These are phyloP conservation scores for Sugiyamaella castrensis DNA, from an alignment of 1,139 yeast species.

Conservation along the genomic window DNA sequence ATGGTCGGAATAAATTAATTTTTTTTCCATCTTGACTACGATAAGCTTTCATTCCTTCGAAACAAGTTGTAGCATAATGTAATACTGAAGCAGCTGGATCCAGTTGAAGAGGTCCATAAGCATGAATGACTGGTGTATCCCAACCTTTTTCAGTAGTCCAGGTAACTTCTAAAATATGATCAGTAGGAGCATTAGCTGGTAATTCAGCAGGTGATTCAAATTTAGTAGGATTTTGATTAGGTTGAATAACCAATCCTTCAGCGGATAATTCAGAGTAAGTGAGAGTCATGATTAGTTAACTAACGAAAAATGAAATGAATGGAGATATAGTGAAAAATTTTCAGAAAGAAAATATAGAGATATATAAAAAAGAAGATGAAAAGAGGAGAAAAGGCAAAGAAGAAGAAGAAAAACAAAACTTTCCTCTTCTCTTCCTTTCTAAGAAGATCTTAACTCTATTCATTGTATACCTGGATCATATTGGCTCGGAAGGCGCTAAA, in stretches of 20 bases:
- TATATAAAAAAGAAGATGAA: no score
- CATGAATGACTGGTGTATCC: slow-evolving; percentile 42
- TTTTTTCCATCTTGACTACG: slow-evolving; percentile 34
- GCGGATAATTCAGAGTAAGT: slow-evolving; percentile 21
- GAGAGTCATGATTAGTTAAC: slow-evolving; percentile 16
- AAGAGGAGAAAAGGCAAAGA: no score
- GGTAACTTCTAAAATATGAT: slow-evolving; percentile 45
- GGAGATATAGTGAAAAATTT: no score
- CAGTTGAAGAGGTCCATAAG: slow-evolving; percentile 39
- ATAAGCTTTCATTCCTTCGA: slow-evolving; percentile 39
- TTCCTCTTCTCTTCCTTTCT: no score
- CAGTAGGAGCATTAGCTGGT: slow-evolving; percentile 33
- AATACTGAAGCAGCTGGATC: slow-evolving; percentile 36
- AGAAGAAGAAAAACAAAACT: no score
- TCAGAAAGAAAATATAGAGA: no score
- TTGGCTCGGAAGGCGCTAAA: no score
- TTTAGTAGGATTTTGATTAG: slow-evolving; percentile 18
- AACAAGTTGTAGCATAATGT: slow-evolving; percentile 38
- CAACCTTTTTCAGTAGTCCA: slow-evolving; percentile 42
- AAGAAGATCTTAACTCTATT: no score
- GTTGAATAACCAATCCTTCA: slow-evolving; percentile 19
- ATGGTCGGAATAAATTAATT: slow-evolving; percentile 43
- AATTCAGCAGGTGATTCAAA: slow-evolving; percentile 23
- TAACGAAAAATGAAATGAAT: no score
- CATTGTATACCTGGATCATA: no score